A percentile compares a stretch with the other conserved stretches of the same genome.
Evolutionary conservation across 2,329 filamentous ascomycete genomes (phyloP).

Genomic region (Keithomyces neogunnii): DNA sequence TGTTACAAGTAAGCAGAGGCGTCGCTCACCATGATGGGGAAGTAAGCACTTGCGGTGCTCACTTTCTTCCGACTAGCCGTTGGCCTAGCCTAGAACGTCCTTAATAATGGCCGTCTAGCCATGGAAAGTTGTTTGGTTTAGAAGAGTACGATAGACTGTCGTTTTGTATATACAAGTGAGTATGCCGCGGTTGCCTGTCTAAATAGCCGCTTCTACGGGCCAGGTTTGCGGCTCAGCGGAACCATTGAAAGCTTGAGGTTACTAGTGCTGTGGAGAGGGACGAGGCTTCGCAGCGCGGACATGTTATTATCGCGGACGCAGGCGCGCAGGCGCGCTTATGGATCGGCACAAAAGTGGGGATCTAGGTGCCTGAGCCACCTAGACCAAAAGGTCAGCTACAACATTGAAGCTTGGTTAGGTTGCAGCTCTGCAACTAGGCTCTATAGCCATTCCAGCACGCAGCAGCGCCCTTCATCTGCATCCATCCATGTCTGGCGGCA

Average conservation of each 20-base stretch:
- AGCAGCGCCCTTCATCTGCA: neutral
- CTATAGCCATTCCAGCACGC: too few relatives aligned
- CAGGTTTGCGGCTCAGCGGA: neutral
- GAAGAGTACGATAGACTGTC: conserved; percentile 1
- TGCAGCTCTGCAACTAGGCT: too few relatives aligned
- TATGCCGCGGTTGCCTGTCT: conserved; percentile 3
- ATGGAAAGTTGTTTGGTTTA: conserved; percentile 7
- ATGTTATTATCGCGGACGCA: conserved; percentile 8
- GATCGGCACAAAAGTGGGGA: neutral
- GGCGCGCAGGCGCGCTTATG: conserved; percentile 6
- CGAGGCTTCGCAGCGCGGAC: neutral
- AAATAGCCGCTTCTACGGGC: conserved; percentile 1
- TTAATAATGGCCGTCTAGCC: conserved; percentile 11
- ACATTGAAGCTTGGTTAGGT: too few relatives aligned
- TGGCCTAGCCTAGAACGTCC: conserved; percentile 10
- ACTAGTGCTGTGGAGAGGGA: neutral
- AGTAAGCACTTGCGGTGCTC: too few relatives aligned
- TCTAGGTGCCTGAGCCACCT: too few relatives aligned
- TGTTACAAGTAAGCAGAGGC: too few relatives aligned
- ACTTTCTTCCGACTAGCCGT: conserved; percentile 8
- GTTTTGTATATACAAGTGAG: conserved; percentile 1
- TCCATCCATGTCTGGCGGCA: neutral
- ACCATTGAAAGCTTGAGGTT: neutral
- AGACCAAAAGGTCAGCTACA: too few relatives aligned
- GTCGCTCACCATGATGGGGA: too few relatives aligned